Evolutionary conservation across 2,329 filamentous ascomycete genomes (phyloP).

Genomic region (Aspergillus quadricinctus): DNA sequence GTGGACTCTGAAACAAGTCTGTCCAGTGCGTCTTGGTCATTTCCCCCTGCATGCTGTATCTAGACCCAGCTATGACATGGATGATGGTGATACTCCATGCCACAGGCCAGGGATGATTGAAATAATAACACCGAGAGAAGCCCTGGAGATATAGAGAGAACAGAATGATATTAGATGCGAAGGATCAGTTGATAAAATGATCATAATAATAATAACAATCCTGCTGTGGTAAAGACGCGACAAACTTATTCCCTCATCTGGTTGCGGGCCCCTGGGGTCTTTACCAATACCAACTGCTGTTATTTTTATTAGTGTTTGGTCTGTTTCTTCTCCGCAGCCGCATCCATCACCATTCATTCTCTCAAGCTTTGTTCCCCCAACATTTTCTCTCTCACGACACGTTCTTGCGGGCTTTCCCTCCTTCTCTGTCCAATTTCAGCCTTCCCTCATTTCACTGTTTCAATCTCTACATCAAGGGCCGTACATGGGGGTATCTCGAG

Average conservation of each 20-base stretch:
- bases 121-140: background rate
- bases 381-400: background rate
- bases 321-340: constrained; percentile 19
- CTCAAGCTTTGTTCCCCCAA: constrained; percentile 1
- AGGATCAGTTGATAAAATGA: background rate
- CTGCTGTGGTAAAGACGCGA: background rate
- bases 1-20: background rate
- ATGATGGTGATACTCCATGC: background rate
- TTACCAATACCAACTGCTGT: background rate
- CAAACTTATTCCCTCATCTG: constrained; percentile 1
- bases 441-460: background rate
- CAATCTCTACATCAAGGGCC: background rate
- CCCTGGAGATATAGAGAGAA: constrained; percentile 7
- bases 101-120: background rate
- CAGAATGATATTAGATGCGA: background rate
- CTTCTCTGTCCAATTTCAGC: background rate
- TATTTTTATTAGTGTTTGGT: constrained; percentile 7
- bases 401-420: background rate
- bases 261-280: constrained; percentile 8
- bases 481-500: constrained; percentile 15
- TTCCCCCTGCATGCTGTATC: background rate
- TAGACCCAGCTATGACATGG: background rate
- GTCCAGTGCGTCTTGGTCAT: background rate
- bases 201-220: background rate
- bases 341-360: constrained; percentile 13